These are phyloP conservation scores for Beauveria asiatica DNA, from an alignment of 2,329 filamentous ascomycete genomes.

Conservation along the genomic window DNA sequence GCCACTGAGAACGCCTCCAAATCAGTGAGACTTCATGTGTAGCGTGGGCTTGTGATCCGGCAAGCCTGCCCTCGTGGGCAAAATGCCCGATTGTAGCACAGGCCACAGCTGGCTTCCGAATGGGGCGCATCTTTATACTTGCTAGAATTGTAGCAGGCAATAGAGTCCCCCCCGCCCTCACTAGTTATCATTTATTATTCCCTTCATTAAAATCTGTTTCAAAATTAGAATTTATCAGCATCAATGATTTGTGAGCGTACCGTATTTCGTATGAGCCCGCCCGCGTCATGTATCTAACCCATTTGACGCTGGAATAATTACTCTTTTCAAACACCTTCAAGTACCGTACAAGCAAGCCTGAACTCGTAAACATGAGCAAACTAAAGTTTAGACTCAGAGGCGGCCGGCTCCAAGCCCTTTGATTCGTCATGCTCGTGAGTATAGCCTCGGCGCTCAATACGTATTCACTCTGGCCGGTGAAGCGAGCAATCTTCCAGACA, in stretches of 20 bases:
- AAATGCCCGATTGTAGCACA: too few relatives aligned
- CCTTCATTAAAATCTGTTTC: constrained; percentile 23
- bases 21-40: background rate
- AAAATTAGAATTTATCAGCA: constrained; percentile 11
- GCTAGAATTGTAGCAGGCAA: background rate
- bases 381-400: constrained; percentile 89
- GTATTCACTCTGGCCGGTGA: constrained; percentile 94
- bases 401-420: constrained; percentile 92
- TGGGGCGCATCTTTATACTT: background rate
- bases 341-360: constrained; percentile 83
- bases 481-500: constrained; percentile 98
- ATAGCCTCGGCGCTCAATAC: constrained; percentile 90
- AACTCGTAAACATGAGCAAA: constrained; percentile 96
- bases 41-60: background rate
- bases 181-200: too few relatives aligned
- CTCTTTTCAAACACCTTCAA: constrained; percentile 99
- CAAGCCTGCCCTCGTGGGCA: background rate
- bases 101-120: too few relatives aligned
- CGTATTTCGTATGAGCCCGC: constrained; percentile 96
- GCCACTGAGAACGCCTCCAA: background rate
- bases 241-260: constrained; percentile 32
- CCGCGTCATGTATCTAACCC: constrained; percentile 98
- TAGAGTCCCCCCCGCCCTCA: too few relatives aligned
- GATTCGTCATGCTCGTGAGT: constrained; percentile 93
- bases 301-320: constrained; percentile 98